These are phyloP conservation scores for Takashimella koratensis DNA, from an alignment of 1,284 basidiomycete genomes.

Conservation along the genomic window DNA sequence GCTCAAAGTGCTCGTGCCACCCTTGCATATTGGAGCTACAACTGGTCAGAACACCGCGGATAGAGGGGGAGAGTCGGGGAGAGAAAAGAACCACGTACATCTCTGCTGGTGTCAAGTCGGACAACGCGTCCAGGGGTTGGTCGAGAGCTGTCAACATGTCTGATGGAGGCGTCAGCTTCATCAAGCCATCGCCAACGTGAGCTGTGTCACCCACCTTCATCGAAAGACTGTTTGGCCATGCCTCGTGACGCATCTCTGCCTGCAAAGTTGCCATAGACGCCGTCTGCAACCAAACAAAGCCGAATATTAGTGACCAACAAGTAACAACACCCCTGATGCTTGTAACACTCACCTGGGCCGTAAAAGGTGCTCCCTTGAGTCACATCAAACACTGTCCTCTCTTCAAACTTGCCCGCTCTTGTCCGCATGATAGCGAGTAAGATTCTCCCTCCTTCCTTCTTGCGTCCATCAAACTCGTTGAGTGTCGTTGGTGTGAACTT, in stretches of 20 bases:
- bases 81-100: constrained; percentile 59
- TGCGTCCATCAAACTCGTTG: constrained; percentile 62
- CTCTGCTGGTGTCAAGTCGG: constrained; percentile 72
- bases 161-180: constrained; percentile 40
- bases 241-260: constrained; percentile 89
- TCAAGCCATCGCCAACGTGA: background rate
- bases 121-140: constrained; percentile 76
- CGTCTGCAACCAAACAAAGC: constrained; percentile 55
- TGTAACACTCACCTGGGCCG: constrained; percentile 67
- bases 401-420: constrained; percentile 46
- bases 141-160: constrained; percentile 87
- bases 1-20: constrained; percentile 84
- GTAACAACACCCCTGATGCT: background rate
- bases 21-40: constrained; percentile 83
- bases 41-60: background rate
- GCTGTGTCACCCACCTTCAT: constrained; percentile 58
- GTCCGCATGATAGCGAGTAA: constrained; percentile 77
- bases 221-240: constrained; percentile 97
- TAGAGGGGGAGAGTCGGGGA: background rate
- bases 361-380: constrained; percentile 84
- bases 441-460: constrained; percentile 61
- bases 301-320: background rate
- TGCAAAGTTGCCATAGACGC: constrained; percentile 96
- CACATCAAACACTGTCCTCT: constrained; percentile 86
- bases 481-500: constrained; percentile 74